phyloP scores from a whole-genome alignment of 1,139 yeast genomes.

The Geotrichum fermentans region DNA sequence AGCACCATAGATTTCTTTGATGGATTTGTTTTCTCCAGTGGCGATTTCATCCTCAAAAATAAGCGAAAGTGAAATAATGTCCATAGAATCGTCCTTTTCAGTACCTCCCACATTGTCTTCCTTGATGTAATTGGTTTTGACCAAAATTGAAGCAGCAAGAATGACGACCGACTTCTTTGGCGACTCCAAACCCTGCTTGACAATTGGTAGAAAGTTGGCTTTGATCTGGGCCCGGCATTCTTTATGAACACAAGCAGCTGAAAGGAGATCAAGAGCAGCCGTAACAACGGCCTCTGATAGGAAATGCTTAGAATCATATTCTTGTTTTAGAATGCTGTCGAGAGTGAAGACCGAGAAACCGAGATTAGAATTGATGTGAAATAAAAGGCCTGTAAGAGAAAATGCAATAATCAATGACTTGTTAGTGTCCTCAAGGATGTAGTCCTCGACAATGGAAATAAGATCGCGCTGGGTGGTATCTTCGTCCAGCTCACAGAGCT shows the following conservation, averaged over 20 bases:
- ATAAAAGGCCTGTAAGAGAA: constrained; percentile 56
- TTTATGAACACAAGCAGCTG: constrained; percentile 36
- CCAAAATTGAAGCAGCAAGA: constrained; percentile 37
- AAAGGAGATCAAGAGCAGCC: constrained; percentile 34
- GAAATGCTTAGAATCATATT: constrained; percentile 23
- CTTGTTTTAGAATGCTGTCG: constrained; percentile 20
- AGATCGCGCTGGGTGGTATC: constrained; percentile 20
- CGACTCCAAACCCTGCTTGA: constrained; percentile 28
- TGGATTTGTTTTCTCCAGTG: constrained; percentile 18
- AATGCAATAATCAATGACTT: constrained; percentile 45
- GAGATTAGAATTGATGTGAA: constrained; percentile 50
- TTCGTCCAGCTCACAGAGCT: constrained; percentile 23
- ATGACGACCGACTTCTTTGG: constrained; percentile 28
- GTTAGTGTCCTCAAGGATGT: constrained; percentile 22
- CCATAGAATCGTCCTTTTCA: constrained; percentile 25
- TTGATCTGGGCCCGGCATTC: constrained; percentile 33
- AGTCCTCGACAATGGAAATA: constrained; percentile 23
- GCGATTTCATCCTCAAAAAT: constrained; percentile 32
- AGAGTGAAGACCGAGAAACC: constrained; percentile 20
- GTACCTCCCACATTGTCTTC: constrained; percentile 5
- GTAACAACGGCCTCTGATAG: constrained; percentile 28
- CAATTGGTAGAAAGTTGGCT: constrained; percentile 29
- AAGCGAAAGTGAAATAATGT: constrained; percentile 31
- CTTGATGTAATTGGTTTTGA: constrained; percentile 30
- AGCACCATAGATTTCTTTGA: constrained; percentile 22